phyloP scores from a whole-genome alignment of 345 rosid species.

The Moricandia arvensis region DNA sequence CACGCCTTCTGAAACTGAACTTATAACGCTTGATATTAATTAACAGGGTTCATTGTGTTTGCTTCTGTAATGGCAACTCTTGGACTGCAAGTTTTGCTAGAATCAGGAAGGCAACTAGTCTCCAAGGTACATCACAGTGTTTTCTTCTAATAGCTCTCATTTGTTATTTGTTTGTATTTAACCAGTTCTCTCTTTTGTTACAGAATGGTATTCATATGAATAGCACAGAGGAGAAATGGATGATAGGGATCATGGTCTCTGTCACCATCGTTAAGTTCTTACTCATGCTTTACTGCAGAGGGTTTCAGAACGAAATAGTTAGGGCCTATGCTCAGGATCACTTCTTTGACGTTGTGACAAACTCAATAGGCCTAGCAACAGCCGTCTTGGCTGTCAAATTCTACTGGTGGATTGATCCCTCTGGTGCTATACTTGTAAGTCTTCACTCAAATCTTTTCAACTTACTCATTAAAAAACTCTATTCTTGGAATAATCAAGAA shows the following conservation, averaged over 20 bases:
- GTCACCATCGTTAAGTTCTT: slow-evolving; percentile 50
- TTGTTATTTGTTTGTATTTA: background rate
- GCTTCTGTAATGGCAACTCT: slow-evolving; percentile 71
- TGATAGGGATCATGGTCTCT: slow-evolving; percentile 56
- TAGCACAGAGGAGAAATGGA: slow-evolving; percentile 47
- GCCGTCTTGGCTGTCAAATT: slow-evolving; percentile 49
- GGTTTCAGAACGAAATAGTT: slow-evolving; percentile 54
- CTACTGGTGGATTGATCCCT: slow-evolving; percentile 64
- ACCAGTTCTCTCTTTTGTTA: background rate
- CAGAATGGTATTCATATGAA: slow-evolving; percentile 46
- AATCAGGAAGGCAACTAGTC: slow-evolving; percentile 51
- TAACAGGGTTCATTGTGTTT: slow-evolving; percentile 60
- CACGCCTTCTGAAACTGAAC: background rate
- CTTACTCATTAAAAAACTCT: background rate
- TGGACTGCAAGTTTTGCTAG: slow-evolving; percentile 56
- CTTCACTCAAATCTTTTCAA: background rate
- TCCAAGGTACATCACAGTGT: slow-evolving; percentile 36
- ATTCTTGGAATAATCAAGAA: background rate
- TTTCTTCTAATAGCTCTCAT: background rate
- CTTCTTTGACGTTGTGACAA: slow-evolving; percentile 56
- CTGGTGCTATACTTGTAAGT: slow-evolving; percentile 58
- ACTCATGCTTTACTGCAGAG: slow-evolving; percentile 52
- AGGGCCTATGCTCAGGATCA: slow-evolving; percentile 61
- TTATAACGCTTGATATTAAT: background rate
- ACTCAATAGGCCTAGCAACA: slow-evolving; percentile 54